These are phyloP conservation scores for Melastoma candidum DNA, from an alignment of 441 rosid species.

Conservation along the genomic window DNA sequence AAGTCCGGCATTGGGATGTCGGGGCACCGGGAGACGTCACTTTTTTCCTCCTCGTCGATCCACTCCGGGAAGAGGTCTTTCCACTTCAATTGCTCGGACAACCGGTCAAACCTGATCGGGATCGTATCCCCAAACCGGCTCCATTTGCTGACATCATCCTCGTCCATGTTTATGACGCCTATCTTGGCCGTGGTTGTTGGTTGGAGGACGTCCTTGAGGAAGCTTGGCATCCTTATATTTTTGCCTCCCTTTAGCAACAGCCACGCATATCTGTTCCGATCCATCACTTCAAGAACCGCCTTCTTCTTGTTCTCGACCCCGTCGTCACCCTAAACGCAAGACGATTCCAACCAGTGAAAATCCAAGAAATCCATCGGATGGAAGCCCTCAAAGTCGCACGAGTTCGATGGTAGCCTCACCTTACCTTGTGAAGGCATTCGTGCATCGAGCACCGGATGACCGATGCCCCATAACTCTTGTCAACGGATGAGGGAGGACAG, in stretches of 20 bases:
- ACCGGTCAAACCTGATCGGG: constrained; percentile 28
- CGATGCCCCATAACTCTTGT: constrained; percentile 51
- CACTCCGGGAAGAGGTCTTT: constrained; percentile 59
- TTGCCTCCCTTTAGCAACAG: constrained; percentile 23
- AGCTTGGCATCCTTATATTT: constrained; percentile 49
- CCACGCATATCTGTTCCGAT: not conserved
- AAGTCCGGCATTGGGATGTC: constrained; percentile 51
- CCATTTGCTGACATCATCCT: no score
- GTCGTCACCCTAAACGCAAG: constrained; percentile 37
- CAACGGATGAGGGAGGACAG: constrained; percentile 49
- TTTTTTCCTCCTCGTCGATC: constrained; percentile 49
- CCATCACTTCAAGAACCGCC: constrained; percentile 34
- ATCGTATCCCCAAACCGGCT: constrained; percentile 19
- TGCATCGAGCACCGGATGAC: constrained; percentile 63
- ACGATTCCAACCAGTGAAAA: not conserved
- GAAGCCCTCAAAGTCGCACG: not conserved
- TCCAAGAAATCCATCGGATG: not conserved
- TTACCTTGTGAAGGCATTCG: constrained; percentile 89
- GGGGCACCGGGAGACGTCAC: constrained; percentile 36
- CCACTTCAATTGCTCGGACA: constrained; percentile 35
- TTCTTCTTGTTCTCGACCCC: constrained; percentile 57
- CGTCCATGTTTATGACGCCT: no score
- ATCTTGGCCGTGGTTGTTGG: no score
- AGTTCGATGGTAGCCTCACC: constrained; percentile 42
- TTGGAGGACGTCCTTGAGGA: constrained; percentile 25